These are phyloP conservation scores for Phlyctochytrium planicorne DNA, from an alignment of 192 early-diverging fungal genomes.

Conservation along the genomic window DNA sequence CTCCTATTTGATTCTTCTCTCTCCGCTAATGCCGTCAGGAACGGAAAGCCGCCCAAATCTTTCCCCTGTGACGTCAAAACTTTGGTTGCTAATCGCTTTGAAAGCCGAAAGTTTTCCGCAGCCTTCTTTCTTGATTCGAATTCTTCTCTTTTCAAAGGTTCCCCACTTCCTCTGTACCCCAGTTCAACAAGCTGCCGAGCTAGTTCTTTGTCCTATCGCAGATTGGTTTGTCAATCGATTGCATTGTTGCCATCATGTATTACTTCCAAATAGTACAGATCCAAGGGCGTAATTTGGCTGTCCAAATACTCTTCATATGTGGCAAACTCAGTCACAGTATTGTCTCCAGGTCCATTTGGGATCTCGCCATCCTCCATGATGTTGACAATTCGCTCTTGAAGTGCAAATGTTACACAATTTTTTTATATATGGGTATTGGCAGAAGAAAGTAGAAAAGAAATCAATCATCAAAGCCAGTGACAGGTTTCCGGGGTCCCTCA, in stretches of 20 bases:
- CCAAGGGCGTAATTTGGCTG: constrained; percentile 57
- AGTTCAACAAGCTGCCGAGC: constrained; percentile 66
- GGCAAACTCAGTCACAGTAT: constrained; percentile 57
- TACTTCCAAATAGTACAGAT: constrained; percentile 63
- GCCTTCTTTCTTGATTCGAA: constrained; percentile 66
- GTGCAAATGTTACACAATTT: neutral
- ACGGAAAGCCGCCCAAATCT: constrained; percentile 48
- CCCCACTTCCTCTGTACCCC: constrained; percentile 62
- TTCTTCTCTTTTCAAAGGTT: constrained; percentile 63
- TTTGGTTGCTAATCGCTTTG: constrained; percentile 58
- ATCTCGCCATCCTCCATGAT: constrained; percentile 47
- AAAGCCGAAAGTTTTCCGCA: constrained; percentile 59
- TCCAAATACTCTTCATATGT: constrained; percentile 68
- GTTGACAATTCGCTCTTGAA: constrained; percentile 1
- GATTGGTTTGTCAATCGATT: neutral
- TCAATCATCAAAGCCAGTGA: neutral
- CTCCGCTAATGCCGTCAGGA: constrained; percentile 58
- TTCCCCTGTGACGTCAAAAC: constrained; percentile 55
- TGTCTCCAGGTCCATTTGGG: constrained; percentile 46
- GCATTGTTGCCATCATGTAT: neutral
- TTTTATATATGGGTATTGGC: too few species aligned
- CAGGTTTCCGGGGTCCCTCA: neutral
- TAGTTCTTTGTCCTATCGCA: constrained; percentile 58
- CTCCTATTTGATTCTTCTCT: constrained; percentile 62
- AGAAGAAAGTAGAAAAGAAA: too few species aligned